Base-by-base conservation (phyloP, 2,329 filamentous ascomycete genomes). In the Fusarium scirpi region DNA sequence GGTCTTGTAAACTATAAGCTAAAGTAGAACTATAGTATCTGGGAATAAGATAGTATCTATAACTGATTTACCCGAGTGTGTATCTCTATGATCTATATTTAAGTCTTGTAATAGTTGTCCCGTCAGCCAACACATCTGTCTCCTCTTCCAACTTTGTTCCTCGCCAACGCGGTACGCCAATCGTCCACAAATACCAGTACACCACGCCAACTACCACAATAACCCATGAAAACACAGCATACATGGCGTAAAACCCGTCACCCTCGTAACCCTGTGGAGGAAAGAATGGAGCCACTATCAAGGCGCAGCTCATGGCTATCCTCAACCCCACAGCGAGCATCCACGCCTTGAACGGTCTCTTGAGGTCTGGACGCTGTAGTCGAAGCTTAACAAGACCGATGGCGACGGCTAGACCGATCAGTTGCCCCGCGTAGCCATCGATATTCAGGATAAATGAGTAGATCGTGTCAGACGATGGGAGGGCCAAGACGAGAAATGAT, bases 381-480 rank as follows among this genome's bases (percentile, higher is more conserved):
- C 91, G 85, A 8, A 94, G 81, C 78, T 87, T 85, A 0, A 92
- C 71, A 0, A 92, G 80, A 0, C 90, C 90, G 10, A 84, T 69
- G 0, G 86, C 86, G 0, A 88, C 80, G 1, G 88, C 86, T 2
- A 92, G 76, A 0, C 84, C 84, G 58, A 90, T 85, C 16, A 92
- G 81, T 62, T 91, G 88, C 0, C 83, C 88, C 0, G 90, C 87
- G 69, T 92, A 93, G 0, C 88, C 90, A 73, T 93, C 90, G 0
- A 93, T 88, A 48, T 93, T 90, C 1, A 92, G 80, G 29, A 93
- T 92, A 72, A 94, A 92, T 12, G 88, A 90, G 78, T 93, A 94
- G 0, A 91, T 88, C 48, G 91, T 86, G 5, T 84, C 83, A 0
- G 90, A 88, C 0, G 90, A 90, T 0, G 90, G 90, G 0, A 92